Base-by-base conservation (phyloP, 2,329 filamentous ascomycete genomes). In the Fusarium haematococcum region DNA sequence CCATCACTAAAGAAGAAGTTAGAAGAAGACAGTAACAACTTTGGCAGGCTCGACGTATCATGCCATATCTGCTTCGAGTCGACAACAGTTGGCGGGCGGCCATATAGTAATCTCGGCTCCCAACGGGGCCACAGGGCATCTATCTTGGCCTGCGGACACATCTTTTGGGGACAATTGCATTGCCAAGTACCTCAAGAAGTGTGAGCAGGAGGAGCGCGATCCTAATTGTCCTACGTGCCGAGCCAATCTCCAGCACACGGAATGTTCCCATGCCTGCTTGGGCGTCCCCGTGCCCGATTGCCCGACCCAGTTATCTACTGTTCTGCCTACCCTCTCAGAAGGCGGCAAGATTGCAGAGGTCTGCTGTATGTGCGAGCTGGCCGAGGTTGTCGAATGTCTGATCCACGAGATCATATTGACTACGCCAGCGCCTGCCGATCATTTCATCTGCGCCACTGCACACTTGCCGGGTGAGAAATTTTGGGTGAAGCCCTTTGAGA, bases 111-210 rank as follows among this genome's bases (percentile, higher is more conserved):
- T 11, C 11, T 32, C 6, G 10, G 13, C 10, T 18, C 11, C 11
- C 6, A 37, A 11, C 23, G 16, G 14, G 27, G 14, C 13, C 45
- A 61, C 1, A 20, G 23, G 30, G 67, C 67, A 0, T 37, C 5
- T 11, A 33, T 71, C 5, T 20, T 74, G 0, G 37, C 59, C 13
- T 71, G 71, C 6, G 67, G 54, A 0, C 71, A 74, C 11, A 74
- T 73, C 1, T 48, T 48, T 74, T n/a, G 71, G 71, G 2, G n/a
- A 32, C 16, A 11, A n/a, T 0, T 73, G 71, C 45, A 13, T 33
- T 5, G 0, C 2, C 1, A 11, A 35, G 9, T 8, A 20, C 9
- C 30, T 50, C n/a, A n/a, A 11, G 14, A 5, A 13, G 11, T n/a
- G 11, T 10, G 16, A 33, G 5, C 1, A 25, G 3, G 4, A 25